These are phyloP conservation scores for Aotearoamyces nothofagi DNA, from an alignment of 2,329 filamentous ascomycete genomes.

Conservation along the genomic window DNA sequence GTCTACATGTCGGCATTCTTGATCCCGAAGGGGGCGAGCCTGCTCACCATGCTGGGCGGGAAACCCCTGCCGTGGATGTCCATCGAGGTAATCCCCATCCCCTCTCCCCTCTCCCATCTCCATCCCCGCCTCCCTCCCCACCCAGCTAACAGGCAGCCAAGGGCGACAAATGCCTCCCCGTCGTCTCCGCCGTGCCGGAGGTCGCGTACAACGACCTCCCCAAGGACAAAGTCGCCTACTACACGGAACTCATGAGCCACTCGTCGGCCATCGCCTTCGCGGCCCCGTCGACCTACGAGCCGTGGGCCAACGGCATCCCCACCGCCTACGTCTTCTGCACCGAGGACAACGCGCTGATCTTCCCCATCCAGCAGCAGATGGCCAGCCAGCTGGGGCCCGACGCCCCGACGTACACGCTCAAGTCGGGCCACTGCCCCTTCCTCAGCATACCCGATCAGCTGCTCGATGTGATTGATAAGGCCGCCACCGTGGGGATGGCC, in stretches of 20 bases:
- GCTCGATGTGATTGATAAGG: constrained; percentile 5
- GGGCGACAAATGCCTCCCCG: constrained; percentile 6
- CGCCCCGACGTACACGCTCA: constrained; percentile 5
- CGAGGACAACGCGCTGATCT: constrained; percentile 7
- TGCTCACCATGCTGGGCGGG: constrained; percentile 5
- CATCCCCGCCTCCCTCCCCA: no score
- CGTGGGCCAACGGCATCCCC: constrained; percentile 7
- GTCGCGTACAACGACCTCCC: constrained; percentile 6
- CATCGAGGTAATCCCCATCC: constrained; percentile 5
- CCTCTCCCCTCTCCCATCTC: neutral
- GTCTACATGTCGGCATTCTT: constrained; percentile 3
- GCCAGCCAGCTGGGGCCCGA: constrained; percentile 6
- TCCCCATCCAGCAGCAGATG: constrained; percentile 7
- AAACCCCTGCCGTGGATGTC: constrained; percentile 8
- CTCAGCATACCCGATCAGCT: constrained; percentile 8
- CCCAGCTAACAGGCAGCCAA: constrained; percentile 3
- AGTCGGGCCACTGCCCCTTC: constrained; percentile 10
- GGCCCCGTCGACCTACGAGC: constrained; percentile 9
- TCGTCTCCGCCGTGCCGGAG: neutral
- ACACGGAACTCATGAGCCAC: constrained; percentile 4
- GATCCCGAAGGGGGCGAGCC: constrained; percentile 2
- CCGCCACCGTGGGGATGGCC: constrained; percentile 2
- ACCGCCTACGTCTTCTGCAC: constrained; percentile 10
- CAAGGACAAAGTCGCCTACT: constrained; percentile 2
- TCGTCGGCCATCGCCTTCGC: constrained; percentile 5